Evolutionary conservation across 305 asterid genomes (phyloP).

Genomic region (Solanum hybrid): DNA sequence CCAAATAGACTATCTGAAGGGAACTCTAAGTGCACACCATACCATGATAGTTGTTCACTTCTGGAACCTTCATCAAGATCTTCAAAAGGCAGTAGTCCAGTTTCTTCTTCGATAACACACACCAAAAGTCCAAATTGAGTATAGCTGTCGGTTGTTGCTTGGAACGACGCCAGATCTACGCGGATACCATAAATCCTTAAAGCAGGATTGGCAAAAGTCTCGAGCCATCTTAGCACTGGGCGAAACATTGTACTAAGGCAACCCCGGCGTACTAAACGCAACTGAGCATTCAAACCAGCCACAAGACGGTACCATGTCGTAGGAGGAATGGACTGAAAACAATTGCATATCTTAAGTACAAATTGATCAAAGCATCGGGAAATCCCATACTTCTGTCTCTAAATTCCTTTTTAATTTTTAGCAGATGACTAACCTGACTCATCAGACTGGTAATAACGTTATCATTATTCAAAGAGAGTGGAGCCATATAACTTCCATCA

Average conservation of each 20-base stretch:
- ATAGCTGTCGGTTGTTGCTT: slow-evolving; percentile 53
- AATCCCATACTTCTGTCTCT: background rate
- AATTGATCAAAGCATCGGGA: background rate
- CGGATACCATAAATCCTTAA: slow-evolving; percentile 50
- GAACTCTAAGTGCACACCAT: slow-evolving; percentile 9
- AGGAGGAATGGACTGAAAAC: slow-evolving; percentile 79
- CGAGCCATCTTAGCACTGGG: slow-evolving; percentile 73
- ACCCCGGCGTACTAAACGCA: slow-evolving; percentile 86
- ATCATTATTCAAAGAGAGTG: slow-evolving; percentile 83
- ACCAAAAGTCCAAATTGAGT: slow-evolving; percentile 77
- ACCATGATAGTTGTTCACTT: slow-evolving; percentile 53
- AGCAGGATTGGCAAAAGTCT: slow-evolving; percentile 78
- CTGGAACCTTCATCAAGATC: slow-evolving; percentile 36
- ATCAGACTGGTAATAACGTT: slow-evolving; percentile 77
- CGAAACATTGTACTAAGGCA: slow-evolving; percentile 62
- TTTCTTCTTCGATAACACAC: slow-evolving; percentile 48
- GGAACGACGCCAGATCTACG: slow-evolving; percentile 85
- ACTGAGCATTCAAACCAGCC: slow-evolving; percentile 94
- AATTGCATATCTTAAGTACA: background rate
- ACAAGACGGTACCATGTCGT: slow-evolving; percentile 94
- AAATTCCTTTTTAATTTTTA: background rate
- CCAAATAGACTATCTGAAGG: background rate
- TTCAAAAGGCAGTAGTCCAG: slow-evolving; percentile 31
- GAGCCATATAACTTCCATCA: slow-evolving; percentile 94
- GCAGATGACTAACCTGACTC: slow-evolving; percentile 72